These are phyloP conservation scores for Chrysanthemum lavandulifolium DNA, from an alignment of 129 eudicot species.

Conservation along the genomic window DNA sequence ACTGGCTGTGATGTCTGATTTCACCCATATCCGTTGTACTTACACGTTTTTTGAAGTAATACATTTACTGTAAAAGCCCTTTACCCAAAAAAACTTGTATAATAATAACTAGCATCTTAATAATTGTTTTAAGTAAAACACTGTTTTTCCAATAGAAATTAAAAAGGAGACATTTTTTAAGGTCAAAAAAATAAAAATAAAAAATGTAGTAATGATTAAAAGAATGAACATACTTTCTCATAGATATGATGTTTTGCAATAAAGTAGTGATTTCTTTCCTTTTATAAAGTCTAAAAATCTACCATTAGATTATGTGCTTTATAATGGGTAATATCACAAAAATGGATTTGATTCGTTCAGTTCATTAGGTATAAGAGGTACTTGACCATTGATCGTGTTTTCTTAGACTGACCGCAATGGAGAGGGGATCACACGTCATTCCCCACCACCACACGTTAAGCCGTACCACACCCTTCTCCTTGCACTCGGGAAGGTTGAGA, in stretches of 20 bases:
- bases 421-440: no score
- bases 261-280: background rate
- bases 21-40: no score
- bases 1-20: no score
- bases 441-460: no score
- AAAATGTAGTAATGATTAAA: background rate
- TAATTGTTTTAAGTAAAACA: background rate
- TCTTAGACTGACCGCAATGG: no score
- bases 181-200: background rate
- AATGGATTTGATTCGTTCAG: background rate
- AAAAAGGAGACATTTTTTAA: background rate
- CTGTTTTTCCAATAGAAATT: background rate
- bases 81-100: no score
- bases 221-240: conserved; percentile 12
- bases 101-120: no score
- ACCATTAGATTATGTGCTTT: conserved; percentile 21
- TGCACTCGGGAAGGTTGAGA: no score
- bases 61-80: no score
- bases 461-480: no score
- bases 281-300: conserved; percentile 8
- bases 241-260: conserved; percentile 12
- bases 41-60: no score
- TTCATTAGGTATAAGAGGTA: background rate
- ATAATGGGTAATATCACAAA: conserved; percentile 14
- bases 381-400: no score